A percentile compares a stretch with the other conserved stretches of the same genome.
Conservation (phyloP, 2,329 filamentous ascomycete species). For the Talaromyces albobiverticillius region DNA sequence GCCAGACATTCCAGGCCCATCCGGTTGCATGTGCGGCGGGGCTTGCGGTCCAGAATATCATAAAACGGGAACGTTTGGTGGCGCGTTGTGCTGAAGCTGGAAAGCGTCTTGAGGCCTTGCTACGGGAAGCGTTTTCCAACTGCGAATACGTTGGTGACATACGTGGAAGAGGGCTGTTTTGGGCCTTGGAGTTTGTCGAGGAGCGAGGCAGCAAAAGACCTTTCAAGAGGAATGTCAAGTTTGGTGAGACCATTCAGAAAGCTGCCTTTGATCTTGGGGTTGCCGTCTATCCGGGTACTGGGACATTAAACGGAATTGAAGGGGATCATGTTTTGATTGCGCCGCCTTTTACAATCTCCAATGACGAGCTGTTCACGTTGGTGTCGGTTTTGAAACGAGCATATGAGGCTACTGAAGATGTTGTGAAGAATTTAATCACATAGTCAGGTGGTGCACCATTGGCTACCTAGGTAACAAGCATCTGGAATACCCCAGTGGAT, state of each 20-base stretch:
- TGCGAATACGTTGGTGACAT: slow-evolving; percentile 50
- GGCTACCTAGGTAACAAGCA: no score
- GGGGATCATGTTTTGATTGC: slow-evolving; percentile 51
- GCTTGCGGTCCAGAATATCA: slow-evolving; percentile 60
- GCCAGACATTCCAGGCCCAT: slow-evolving; percentile 61
- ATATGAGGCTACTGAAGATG: not conserved
- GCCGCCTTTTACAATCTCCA: not conserved
- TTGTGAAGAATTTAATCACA: not conserved
- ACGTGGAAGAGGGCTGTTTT: slow-evolving; percentile 9
- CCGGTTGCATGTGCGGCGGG: slow-evolving; percentile 57
- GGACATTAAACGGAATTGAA: slow-evolving; percentile 54
- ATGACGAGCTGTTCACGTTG: not conserved
- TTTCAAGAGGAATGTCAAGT: not conserved
- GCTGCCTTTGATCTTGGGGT: slow-evolving; percentile 26
- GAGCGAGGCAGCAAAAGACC: slow-evolving; percentile 1
- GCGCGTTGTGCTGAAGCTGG: slow-evolving; percentile 59
- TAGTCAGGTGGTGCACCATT: no score
- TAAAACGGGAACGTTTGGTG: slow-evolving; percentile 57
- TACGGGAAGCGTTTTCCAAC: slow-evolving; percentile 42
- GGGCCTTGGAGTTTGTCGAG: slow-evolving; percentile 8
- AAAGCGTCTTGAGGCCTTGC: slow-evolving; percentile 31
- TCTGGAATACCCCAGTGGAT: no score
- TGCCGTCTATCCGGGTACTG: slow-evolving; percentile 62
- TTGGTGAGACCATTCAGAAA: not conserved
- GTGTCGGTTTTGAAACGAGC: not conserved